Evolutionary conservation across 2,329 filamentous ascomycete genomes (phyloP).

Genomic region (Raffaelea arxii): DNA sequence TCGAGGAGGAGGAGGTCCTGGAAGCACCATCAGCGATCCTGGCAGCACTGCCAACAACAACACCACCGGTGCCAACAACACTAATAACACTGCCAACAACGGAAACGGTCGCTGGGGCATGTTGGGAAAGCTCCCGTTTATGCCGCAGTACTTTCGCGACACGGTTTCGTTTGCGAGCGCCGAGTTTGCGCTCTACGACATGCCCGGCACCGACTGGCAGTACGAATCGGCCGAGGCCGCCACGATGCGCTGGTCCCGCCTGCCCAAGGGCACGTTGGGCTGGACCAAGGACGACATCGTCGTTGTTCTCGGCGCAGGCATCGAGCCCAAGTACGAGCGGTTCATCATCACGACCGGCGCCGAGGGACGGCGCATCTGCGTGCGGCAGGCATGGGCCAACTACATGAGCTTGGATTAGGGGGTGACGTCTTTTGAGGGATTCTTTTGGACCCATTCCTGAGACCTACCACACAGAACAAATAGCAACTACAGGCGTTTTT

Average conservation of each 20-base stretch:
- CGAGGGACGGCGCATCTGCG: constrained; percentile 56
- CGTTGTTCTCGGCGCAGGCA: constrained; percentile 68
- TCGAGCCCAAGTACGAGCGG: constrained; percentile 79
- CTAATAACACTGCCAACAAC: constrained; percentile 5
- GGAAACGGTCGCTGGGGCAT: constrained; percentile 74
- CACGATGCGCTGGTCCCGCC: constrained; percentile 42
- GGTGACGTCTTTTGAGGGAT: neutral
- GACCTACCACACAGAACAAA: no score
- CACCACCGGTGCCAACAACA: neutral
- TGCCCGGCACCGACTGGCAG: constrained; percentile 20
- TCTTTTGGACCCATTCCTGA: no score
- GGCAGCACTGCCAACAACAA: constrained; percentile 9
- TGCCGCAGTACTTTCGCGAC: constrained; percentile 83
- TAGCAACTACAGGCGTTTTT: no score
- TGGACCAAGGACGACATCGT: constrained; percentile 71
- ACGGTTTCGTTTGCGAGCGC: constrained; percentile 75
- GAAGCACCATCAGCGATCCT: no score
- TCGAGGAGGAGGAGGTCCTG: constrained; percentile 9
- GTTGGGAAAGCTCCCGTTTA: constrained; percentile 69
- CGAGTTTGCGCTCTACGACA: constrained; percentile 75
- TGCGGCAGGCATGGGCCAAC: constrained; percentile 72
- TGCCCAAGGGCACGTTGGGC: constrained; percentile 74
- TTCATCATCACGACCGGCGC: constrained; percentile 63
- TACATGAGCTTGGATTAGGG: constrained; percentile 39
- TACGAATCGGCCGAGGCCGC: constrained; percentile 23